These are phyloP conservation scores for Aspergillus ruber DNA, from an alignment of 2,329 filamentous ascomycete species.

Conservation along the genomic window DNA sequence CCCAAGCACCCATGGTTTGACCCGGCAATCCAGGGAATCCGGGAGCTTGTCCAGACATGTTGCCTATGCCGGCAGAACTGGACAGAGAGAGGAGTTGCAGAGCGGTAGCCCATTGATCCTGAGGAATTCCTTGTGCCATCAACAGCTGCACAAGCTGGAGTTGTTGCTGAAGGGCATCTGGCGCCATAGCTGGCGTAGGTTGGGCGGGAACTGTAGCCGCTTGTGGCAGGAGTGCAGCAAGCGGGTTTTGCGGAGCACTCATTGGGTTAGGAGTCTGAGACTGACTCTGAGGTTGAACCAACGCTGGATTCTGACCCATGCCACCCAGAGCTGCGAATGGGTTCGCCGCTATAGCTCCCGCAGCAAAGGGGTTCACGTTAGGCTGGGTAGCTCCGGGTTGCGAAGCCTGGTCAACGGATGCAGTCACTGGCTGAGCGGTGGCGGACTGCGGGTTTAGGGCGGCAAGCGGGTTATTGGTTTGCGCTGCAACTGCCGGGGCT, in stretches of 20 bases:
- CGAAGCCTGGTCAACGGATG: constrained; percentile 41
- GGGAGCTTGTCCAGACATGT: constrained; percentile 28
- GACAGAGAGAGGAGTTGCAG: constrained; percentile 45
- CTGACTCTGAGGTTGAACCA: constrained; percentile 35
- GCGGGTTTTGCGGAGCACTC: constrained; percentile 32
- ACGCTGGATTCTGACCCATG: constrained; percentile 28
- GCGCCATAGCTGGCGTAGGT: constrained; percentile 23
- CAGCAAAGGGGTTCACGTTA: constrained; percentile 52
- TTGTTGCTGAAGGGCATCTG: constrained; percentile 59
- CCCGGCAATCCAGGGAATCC: constrained; percentile 26
- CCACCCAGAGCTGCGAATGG: constrained; percentile 43
- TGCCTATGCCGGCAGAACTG: constrained; percentile 27
- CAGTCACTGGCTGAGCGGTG: constrained; percentile 32
- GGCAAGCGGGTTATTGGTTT: constrained; percentile 39
- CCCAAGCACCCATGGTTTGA: constrained; percentile 30
- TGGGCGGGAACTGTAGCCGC: constrained; percentile 22
- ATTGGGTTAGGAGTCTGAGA: constrained; percentile 38
- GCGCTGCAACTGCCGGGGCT: constrained; percentile 29
- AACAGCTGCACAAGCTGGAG: constrained; percentile 69
- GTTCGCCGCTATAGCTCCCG: constrained; percentile 40
- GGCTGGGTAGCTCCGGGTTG: constrained; percentile 42
- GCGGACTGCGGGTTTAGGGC: constrained; percentile 45
- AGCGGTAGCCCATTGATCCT: constrained; percentile 67
- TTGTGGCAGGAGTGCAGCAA: constrained; percentile 40
- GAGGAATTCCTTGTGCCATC: constrained; percentile 65